Evolutionary conservation across 1,284 basidiomycete species (phyloP).

Genomic region (Pisolithus thermaeus): DNA sequence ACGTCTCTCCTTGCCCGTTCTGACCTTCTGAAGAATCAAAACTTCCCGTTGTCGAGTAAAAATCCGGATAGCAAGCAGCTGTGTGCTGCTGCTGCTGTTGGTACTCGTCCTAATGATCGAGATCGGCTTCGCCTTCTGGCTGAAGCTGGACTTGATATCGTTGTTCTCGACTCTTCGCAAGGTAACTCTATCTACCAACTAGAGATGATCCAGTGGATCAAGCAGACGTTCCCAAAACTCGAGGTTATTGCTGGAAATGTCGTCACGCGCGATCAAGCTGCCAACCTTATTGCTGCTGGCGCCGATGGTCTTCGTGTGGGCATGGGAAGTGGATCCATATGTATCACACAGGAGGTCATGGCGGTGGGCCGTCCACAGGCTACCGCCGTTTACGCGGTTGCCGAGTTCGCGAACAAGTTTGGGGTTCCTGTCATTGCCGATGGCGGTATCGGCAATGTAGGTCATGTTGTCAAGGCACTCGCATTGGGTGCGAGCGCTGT

Average conservation of each 20-base stretch:
- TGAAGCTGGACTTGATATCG: slow-evolving; percentile 94
- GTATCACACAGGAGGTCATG: slow-evolving; percentile 99
- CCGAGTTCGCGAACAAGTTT: slow-evolving; percentile 91
- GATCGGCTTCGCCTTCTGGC: slow-evolving; percentile 84
- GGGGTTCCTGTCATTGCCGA: slow-evolving; percentile 99
- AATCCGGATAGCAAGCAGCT: too few species aligned
- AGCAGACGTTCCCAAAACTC: slow-evolving; percentile 74
- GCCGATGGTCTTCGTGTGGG: slow-evolving; percentile 93
- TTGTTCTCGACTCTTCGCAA: slow-evolving; percentile 93
- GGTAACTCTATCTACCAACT: slow-evolving; percentile 75
- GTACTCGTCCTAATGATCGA: slow-evolving; percentile 86
- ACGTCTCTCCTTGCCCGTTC: too few species aligned
- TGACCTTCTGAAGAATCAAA: too few species aligned
- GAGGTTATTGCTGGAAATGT: slow-evolving; percentile 48
- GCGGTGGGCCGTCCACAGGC: slow-evolving; percentile 99
- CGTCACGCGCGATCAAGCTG: slow-evolving; percentile 96
- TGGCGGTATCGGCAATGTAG: slow-evolving; percentile 93
- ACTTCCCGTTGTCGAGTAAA: too few species aligned
- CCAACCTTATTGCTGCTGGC: slow-evolving; percentile 88
- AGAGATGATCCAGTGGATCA: slow-evolving; percentile 96
- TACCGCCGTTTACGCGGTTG: slow-evolving; percentile 91
- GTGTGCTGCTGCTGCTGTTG: slow-evolving; percentile 83
- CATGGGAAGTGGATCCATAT: slow-evolving; percentile 90
- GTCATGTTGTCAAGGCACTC: slow-evolving; percentile 94
- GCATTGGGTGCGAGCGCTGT: slow-evolving; percentile 92